Evolutionary conservation across 805 yeast species (phyloP).

Genomic region (Candida jianshihensis): DNA sequence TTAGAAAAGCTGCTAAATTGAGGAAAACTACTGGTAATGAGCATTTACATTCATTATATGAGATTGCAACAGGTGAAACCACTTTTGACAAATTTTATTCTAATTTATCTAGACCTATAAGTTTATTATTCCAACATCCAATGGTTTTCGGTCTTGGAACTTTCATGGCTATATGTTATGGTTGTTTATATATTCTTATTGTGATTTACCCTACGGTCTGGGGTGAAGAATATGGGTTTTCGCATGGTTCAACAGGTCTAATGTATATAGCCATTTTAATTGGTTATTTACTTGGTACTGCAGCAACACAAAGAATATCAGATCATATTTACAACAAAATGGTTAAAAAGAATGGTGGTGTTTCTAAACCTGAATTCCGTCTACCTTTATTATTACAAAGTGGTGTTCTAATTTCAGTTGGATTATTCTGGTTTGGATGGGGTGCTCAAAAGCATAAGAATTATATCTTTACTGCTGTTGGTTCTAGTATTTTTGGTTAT

Average conservation of each 20-base stretch:
- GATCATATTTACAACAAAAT: conserved; percentile 33
- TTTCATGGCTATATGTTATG: conserved; percentile 60
- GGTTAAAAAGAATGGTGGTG: conserved; percentile 40
- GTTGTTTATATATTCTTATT: conserved; percentile 57
- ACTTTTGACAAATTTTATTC: conserved; percentile 28
- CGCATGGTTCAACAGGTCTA: conserved; percentile 44
- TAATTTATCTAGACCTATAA: conserved; percentile 48
- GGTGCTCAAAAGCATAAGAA: conserved; percentile 46
- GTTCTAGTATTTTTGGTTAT: conserved; percentile 52
- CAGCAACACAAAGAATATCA: conserved; percentile 40
- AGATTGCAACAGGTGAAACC: conserved; percentile 45
- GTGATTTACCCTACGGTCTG: conserved; percentile 54
- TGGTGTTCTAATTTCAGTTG: conserved; percentile 49
- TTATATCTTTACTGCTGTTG: conserved; percentile 61
- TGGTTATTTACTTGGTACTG: conserved; percentile 45
- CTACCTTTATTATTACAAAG: conserved; percentile 43
- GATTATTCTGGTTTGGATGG: conserved; percentile 71
- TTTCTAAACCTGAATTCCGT: conserved; percentile 54
- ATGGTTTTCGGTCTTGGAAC: conserved; percentile 58
- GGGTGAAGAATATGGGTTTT: conserved; percentile 38
- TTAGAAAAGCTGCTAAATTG: conserved; percentile 37
- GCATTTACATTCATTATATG: conserved; percentile 53
- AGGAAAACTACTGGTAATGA: conserved; percentile 48
- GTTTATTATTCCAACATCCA: conserved; percentile 48
- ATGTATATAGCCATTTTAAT: conserved; percentile 52